These are phyloP conservation scores for Geranium incanum DNA, from an alignment of 441 rosid species.

Conservation along the genomic window DNA sequence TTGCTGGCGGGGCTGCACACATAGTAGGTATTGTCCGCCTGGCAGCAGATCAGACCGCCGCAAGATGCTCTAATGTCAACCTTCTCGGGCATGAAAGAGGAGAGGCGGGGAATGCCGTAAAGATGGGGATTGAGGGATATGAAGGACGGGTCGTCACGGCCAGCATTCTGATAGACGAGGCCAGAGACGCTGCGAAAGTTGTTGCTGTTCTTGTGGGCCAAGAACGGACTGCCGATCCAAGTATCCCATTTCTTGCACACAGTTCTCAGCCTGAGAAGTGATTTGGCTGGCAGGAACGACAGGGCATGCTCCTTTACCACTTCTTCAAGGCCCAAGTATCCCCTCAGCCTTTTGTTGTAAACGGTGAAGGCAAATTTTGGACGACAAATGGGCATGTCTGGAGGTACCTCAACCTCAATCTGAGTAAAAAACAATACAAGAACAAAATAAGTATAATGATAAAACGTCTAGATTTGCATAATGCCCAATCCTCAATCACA, in stretches of 20 bases:
- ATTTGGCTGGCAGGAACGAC: slow-evolving; percentile 15
- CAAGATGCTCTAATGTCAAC: slow-evolving; percentile 27
- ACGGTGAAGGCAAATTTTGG: neutral
- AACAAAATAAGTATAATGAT: neutral
- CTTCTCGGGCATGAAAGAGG: slow-evolving; percentile 34
- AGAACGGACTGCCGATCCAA: slow-evolving; percentile 10
- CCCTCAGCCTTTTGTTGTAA: neutral
- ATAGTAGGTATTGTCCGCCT: slow-evolving; percentile 22
- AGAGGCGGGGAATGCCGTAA: slow-evolving; percentile 31
- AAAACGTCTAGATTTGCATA: neutral
- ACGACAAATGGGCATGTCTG: neutral
- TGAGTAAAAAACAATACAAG: neutral
- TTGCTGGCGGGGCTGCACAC: slow-evolving; percentile 39
- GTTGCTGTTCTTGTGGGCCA: slow-evolving; percentile 5
- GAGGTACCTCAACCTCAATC: neutral
- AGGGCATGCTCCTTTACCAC: slow-evolving; percentile 12
- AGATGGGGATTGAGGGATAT: slow-evolving; percentile 8
- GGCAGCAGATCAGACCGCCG: slow-evolving; percentile 41
- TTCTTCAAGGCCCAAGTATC: slow-evolving; percentile 1
- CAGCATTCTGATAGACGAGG: neutral
- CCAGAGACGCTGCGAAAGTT: slow-evolving; percentile 9
- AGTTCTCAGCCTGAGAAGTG: slow-evolving; percentile 10
- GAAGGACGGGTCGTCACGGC: neutral
- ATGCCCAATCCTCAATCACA: too few species aligned
- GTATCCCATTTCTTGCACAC: slow-evolving; percentile 8